Base-by-base conservation (phyloP, 23 red algal species). In the Gracilaria gracilis region DNA sequence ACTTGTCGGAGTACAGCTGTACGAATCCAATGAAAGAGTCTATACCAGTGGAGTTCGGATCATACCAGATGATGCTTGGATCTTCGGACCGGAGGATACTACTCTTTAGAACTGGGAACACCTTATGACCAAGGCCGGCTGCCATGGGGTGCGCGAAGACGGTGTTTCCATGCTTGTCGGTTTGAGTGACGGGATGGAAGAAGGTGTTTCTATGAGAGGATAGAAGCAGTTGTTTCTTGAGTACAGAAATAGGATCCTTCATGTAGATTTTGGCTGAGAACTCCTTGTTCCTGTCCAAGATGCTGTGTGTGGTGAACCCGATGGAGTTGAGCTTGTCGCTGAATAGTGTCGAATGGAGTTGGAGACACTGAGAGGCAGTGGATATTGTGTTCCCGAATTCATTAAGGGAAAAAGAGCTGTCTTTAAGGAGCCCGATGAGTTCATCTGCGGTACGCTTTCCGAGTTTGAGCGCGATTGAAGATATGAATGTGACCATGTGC, bases 71-170 rank as follows among this genome's bases (percentile, higher is more conserved):
- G 25, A 77, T 23, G 40, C 50, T 6, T 15, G 39, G 40, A 20
- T 77, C 38, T 27, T 1, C 16, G 23, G 38, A 50, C 12, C 50
- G 72, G 14, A 77, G 0, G 38, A 50, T 50, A 16, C 25, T 0
- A 7, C 39, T 8, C 23, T 49, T 49, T 0, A 77, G 1, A 19
- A 23, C 42, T 6, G 42, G 39, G 72, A 49, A 1, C 0, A 50
- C 72, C 0, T 46, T 0, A 2, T 7, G 9, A 0, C 42, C 72
- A 23, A 51, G 72, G 50, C 0, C 25, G 1, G 7, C 50, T 0
- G 40, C 72, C 72, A 77, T 77, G 4, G 40, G 72, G 23, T 77
- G 72, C 0, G 39, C 72, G 72, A 49, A 29, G 4, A 42, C 72
- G 40, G 38, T 34, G 16, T 14, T 19, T 6, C 72, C 72, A 19